A percentile compares a stretch with the other conserved stretches of the same genome.
phyloP scores from a whole-genome alignment of 441 rosid genomes.

The Lagerstroemia fauriei region DNA sequence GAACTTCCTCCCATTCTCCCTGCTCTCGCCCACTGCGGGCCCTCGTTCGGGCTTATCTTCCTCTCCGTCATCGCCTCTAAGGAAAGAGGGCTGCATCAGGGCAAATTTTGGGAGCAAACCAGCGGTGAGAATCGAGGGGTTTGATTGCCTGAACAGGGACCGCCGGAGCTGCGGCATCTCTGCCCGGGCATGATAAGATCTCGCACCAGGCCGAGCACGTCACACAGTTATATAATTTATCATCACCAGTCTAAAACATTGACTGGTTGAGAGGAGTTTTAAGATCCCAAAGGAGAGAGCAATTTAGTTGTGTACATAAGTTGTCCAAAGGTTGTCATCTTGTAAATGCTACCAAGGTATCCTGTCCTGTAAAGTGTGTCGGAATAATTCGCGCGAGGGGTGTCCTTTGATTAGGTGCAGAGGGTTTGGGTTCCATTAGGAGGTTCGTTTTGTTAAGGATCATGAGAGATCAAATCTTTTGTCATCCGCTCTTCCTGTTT shows the following conservation, averaged over 20 bases:
- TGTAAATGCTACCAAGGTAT: conserved; percentile 5
- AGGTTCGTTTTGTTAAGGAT: neutral
- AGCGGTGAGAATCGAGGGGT: conserved; percentile 75
- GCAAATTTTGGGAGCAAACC: conserved; percentile 78
- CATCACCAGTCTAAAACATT: conserved; percentile 2
- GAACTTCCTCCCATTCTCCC: conserved; percentile 42
- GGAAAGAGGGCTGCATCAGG: conserved; percentile 65
- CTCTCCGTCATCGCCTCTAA: conserved; percentile 48
- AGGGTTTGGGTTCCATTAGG: neutral
- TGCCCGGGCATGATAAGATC: conserved; percentile 56
- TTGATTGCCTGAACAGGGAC: conserved; percentile 86
- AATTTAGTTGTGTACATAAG: conserved; percentile 9
- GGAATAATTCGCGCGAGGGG: conserved; percentile 25
- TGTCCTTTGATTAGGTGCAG: neutral
- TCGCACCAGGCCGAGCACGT: conserved; percentile 35
- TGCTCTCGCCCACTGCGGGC: conserved; percentile 32
- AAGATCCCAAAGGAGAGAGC: conserved; percentile 25
- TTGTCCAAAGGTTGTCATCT: neutral
- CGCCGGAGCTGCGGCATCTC: conserved; percentile 68
- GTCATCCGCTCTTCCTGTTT: neutral
- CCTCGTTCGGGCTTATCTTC: conserved; percentile 34
- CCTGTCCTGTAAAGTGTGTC: conserved; percentile 26
- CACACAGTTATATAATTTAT: conserved; percentile 15
- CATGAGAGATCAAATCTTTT: conserved; percentile 7
- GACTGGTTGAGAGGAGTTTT: conserved; percentile 36